Evolutionary conservation across 2,329 filamentous ascomycete genomes (phyloP).

Genomic region (Monosporascus sp.): DNA sequence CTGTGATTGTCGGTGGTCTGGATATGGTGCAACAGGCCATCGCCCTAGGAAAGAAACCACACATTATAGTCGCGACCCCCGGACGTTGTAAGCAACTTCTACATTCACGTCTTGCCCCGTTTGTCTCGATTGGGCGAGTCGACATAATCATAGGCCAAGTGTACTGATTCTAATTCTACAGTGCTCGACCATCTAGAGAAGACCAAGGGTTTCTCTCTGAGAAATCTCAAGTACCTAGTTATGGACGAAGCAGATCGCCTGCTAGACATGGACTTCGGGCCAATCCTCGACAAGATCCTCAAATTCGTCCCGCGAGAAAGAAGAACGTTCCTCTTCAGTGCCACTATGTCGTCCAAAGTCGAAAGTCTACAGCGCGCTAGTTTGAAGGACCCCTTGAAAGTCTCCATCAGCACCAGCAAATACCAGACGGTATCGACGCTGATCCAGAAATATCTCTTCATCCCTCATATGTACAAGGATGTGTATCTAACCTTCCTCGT

Average conservation of each 20-base stretch:
- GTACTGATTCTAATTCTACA: neutral
- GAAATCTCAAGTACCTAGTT: slow-evolving; percentile 78
- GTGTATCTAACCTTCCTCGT: slow-evolving; percentile 80
- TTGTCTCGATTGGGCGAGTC: too few relatives aligned
- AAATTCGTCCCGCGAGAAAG: slow-evolving; percentile 77
- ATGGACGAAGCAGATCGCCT: slow-evolving; percentile 94
- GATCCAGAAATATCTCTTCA: slow-evolving; percentile 79
- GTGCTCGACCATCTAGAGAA: slow-evolving; percentile 91
- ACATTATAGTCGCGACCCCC: slow-evolving; percentile 88
- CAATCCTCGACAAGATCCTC: slow-evolving; percentile 86
- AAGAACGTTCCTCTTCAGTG: slow-evolving; percentile 85
- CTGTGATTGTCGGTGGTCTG: slow-evolving; percentile 86
- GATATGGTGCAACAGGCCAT: slow-evolving; percentile 93
- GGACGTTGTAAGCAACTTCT: slow-evolving; percentile 47
- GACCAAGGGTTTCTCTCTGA: slow-evolving; percentile 89
- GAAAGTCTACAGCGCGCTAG: slow-evolving; percentile 88
- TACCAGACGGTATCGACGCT: slow-evolving; percentile 91
- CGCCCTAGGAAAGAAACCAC: slow-evolving; percentile 89
- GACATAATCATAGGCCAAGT: neutral
- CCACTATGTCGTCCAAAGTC: slow-evolving; percentile 90
- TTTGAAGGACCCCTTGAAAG: slow-evolving; percentile 74
- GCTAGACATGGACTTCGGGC: slow-evolving; percentile 90
- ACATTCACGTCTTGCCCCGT: neutral
- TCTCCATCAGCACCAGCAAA: slow-evolving; percentile 75
- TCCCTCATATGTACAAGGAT: slow-evolving; percentile 84